Evolutionary conservation across 495 filamentous ascomycete genomes (phyloP).

Genomic region (Pseudevernia furfuracea): DNA sequence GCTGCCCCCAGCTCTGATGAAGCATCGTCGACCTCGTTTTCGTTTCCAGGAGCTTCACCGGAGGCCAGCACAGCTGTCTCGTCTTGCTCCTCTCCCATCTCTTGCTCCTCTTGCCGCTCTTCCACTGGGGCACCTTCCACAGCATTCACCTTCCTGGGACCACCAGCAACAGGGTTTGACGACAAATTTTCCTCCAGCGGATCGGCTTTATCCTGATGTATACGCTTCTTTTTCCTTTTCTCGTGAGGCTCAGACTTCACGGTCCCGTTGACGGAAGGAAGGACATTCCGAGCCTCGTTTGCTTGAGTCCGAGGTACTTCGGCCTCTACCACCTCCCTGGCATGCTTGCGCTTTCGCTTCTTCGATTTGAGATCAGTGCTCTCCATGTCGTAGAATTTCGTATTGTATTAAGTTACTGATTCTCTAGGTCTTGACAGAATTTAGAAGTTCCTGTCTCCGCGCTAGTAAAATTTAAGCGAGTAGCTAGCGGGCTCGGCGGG

Average conservation of each 20-base stretch:
- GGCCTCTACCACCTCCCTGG: neutral
- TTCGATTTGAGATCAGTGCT: conserved; percentile 51
- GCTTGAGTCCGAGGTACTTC: neutral
- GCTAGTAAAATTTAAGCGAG: conserved; percentile 12
- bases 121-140: neutral
- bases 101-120: neutral
- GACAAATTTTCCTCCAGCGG: neutral
- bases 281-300: conserved; percentile 1
- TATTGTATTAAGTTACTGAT: no score
- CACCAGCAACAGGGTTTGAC: neutral
- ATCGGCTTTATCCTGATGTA: neutral
- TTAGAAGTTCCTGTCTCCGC: neutral
- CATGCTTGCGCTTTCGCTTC: conserved; percentile 61
- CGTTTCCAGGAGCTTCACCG: conserved; percentile 10
- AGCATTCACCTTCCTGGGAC: neutral
- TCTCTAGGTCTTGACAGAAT: no score
- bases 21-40: neutral
- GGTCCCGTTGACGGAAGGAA: conserved; percentile 8
- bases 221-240: conserved; percentile 11
- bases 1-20: neutral
- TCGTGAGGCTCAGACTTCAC: conserved; percentile 1
- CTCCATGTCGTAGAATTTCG: conserved; percentile 39
- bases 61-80: conserved; percentile 11
- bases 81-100: neutral
- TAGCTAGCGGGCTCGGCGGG: conserved; percentile 9